Conservation (phyloP, 106 monocot species). For the Acorus gramineus region DNA sequence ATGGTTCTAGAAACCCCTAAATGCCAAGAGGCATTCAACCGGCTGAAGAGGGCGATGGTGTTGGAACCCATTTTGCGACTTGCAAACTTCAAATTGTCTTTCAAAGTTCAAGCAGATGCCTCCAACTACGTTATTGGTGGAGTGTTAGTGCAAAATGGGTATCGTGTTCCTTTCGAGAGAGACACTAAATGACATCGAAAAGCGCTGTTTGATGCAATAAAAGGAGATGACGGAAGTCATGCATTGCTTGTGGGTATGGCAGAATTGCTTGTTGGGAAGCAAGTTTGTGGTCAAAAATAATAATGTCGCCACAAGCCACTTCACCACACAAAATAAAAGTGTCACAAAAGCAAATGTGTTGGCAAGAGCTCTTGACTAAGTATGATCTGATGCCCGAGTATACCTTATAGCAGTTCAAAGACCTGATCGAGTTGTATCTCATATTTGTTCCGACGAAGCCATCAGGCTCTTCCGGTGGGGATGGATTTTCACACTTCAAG, state of each 20-base stretch:
- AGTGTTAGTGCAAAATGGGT: neutral
- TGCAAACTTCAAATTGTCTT: neutral
- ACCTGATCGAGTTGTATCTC: too few species aligned
- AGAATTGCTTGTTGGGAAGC: neutral
- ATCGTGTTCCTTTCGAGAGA: constrained; percentile 1
- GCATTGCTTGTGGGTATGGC: neutral
- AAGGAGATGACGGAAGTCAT: constrained; percentile 4
- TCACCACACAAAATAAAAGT: neutral
- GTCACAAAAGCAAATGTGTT: neutral
- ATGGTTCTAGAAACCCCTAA: too few species aligned
- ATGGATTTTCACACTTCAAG: too few species aligned
- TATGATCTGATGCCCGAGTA: neutral
- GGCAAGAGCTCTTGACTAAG: neutral
- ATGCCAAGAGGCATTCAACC: too few species aligned
- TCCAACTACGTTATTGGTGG: neutral
- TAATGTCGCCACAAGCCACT: neutral
- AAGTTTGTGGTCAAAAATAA: constrained; percentile 3
- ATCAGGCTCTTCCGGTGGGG: too few species aligned
- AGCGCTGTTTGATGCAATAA: neutral
- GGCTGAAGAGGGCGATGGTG: neutral
- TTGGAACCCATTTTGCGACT: neutral
- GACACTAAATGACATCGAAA: neutral
- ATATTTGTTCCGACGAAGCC: too few species aligned
- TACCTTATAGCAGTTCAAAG: too few species aligned
- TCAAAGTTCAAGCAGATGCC: neutral